Evolutionary conservation across 208 protist genomes (phyloP).

Genomic region (Crithidia expoeki): DNA sequence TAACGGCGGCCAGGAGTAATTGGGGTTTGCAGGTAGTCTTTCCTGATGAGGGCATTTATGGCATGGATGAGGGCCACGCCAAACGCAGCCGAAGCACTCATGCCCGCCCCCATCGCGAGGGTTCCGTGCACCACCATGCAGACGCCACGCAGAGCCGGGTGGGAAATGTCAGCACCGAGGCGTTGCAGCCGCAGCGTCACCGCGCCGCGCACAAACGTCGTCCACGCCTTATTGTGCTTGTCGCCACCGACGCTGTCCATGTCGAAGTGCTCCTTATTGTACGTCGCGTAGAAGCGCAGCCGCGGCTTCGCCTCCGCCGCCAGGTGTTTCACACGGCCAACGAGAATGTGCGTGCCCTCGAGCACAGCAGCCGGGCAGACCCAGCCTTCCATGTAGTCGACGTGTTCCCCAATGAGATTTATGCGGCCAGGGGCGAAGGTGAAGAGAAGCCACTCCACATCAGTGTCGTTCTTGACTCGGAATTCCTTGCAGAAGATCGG

Average conservation of each 20-base stretch:
- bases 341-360: slow-evolving; percentile 74
- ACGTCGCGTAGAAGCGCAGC: slow-evolving; percentile 72
- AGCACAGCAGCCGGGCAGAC: slow-evolving; percentile 73
- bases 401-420: slow-evolving; percentile 93
- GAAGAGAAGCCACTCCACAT: slow-evolving; percentile 81
- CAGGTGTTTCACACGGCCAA: slow-evolving; percentile 64
- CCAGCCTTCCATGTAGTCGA: slow-evolving; percentile 88
- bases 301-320: slow-evolving; percentile 31
- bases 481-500: slow-evolving; percentile 67
- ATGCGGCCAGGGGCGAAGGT: slow-evolving; percentile 86
- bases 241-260: slow-evolving; percentile 35
- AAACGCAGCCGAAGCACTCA: slow-evolving; percentile 88
- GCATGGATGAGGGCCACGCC: slow-evolving; percentile 67
- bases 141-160: slow-evolving; percentile 45
- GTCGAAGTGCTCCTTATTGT: slow-evolving; percentile 57
- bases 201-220: slow-evolving; percentile 67
- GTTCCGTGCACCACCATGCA: slow-evolving; percentile 78
- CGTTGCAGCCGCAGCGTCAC: slow-evolving; percentile 59
- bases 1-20: slow-evolving; percentile 33
- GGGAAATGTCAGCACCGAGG: slow-evolving; percentile 47
- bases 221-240: slow-evolving; percentile 63
- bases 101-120: slow-evolving; percentile 82
- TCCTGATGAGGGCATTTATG: slow-evolving; percentile 46
- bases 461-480: slow-evolving; percentile 35
- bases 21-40: slow-evolving; percentile 30